Base-by-base conservation (phyloP, 2,329 filamentous ascomycete genomes). In the Stagonosporopsis rhizophila region DNA sequence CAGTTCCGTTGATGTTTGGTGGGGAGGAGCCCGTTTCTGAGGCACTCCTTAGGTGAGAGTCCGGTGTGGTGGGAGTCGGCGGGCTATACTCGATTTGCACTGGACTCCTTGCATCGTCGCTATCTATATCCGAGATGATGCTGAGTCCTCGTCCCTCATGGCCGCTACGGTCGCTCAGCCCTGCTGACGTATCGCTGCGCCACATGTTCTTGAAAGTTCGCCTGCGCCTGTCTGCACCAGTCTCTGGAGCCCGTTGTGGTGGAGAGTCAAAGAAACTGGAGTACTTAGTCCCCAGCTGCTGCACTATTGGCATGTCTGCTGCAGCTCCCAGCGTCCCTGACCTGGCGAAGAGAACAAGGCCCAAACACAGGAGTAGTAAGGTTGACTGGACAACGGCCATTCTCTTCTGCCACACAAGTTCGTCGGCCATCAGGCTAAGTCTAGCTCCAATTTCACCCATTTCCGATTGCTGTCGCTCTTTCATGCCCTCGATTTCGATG, bases 351-450 rank as follows among this genome's bases (percentile, higher is more conserved):
- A 98, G 88, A 20, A 97, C 91, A 1, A 99, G 83, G 0, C 90
- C 88, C 9, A 99, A 85, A 66, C 92, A 96, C 41, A 94, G 87
- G 0, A 98, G 84, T 6, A 98, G 84, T 8, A 99, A 83, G 5
- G 96, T 86, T 41, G 90, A 92, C 75, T 98, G 95, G 30, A 96
- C 85, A 55, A 98, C 95, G 4, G 91, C 91, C 87, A 98, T 96
- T 58, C 94, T 86, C 77, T 97, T 97, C 77, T 88, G 85, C 73
- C 85, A 88, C 1, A 88, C 82, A 2, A 98, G 86, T 76, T 99
- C 95, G 69, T 98, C 94, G n/a, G 94, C 94, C 11, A 99, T 84
- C 28, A 98, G 83, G 55, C 90, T 93, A 37, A 99, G 84, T 22
- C 95, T 86, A 8, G 87, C 81, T 67, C 88, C 91, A 49, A 98